These are phyloP conservation scores for Ceratocystis papillata DNA, from an alignment of 2,329 filamentous ascomycete species.

Conservation along the genomic window DNA sequence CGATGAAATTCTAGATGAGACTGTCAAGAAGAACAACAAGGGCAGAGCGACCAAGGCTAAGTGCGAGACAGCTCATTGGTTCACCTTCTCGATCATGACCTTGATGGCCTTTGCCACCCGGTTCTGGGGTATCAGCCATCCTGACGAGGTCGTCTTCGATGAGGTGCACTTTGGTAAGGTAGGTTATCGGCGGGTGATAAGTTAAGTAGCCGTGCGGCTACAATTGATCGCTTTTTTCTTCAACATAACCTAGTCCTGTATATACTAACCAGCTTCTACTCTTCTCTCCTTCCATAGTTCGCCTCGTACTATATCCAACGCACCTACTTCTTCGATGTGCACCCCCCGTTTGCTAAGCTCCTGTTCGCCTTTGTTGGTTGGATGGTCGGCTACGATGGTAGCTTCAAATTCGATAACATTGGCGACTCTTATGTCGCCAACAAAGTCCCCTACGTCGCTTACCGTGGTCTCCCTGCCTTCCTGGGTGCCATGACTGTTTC, in stretches of 20 bases:
- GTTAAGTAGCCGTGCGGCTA: not conserved
- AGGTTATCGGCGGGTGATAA: slow-evolving; percentile 29
- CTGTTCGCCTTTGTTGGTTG: slow-evolving; percentile 95
- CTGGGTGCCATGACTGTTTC: slow-evolving; percentile 87
- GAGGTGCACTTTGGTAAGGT: slow-evolving; percentile 99
- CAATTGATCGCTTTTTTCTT: not conserved
- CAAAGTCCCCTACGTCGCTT: slow-evolving; percentile 94
- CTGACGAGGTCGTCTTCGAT: slow-evolving; percentile 94
- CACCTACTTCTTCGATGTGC: slow-evolving; percentile 99
- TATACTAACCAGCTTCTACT: slow-evolving; percentile 18
- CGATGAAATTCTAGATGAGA: slow-evolving; percentile 35
- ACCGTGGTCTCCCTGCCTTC: slow-evolving; percentile 82
- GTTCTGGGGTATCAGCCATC: slow-evolving; percentile 93
- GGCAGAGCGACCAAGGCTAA: slow-evolving; percentile 31
- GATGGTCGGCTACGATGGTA: slow-evolving; percentile 92
- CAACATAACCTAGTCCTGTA: not conserved
- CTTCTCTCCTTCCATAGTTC: slow-evolving; percentile 39
- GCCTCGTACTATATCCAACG: slow-evolving; percentile 80
- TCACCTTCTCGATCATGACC: slow-evolving; percentile 68
- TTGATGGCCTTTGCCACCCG: slow-evolving; percentile 76
- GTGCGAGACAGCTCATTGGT: slow-evolving; percentile 73
- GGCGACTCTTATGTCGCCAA: slow-evolving; percentile 96
- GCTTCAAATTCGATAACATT: slow-evolving; percentile 98
- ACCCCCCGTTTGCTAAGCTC: slow-evolving; percentile 95
- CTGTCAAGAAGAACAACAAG: slow-evolving; percentile 32